These are phyloP conservation scores for Eragrostis nindensis DNA, from an alignment of 176 grass and related monocot genomes.

Conservation along the genomic window DNA sequence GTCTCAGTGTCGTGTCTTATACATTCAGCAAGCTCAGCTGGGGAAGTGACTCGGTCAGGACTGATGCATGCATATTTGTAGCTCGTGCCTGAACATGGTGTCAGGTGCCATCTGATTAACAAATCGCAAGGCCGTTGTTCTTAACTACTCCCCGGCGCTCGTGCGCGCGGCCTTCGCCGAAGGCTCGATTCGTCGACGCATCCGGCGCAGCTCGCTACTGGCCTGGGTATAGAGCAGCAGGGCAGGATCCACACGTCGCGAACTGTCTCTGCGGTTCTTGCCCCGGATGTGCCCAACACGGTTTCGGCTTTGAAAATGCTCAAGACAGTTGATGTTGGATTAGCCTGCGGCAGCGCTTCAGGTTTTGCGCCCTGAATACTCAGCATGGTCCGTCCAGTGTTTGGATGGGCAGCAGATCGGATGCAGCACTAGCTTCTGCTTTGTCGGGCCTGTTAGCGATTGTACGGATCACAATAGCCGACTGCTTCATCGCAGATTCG, in stretches of 20 bases:
- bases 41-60: not conserved
- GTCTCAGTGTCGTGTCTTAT: no score
- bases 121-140: not conserved
- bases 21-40: not conserved
- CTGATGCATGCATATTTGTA: not conserved
- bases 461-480: not conserved
- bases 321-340: not conserved
- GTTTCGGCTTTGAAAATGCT: not conserved
- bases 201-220: not conserved
- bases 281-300: conserved; percentile 2
- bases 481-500: not conserved
- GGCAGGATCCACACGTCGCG: conserved; percentile 37
- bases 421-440: not conserved
- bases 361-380: not conserved
- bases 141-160: not conserved
- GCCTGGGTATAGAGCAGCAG: not conserved
- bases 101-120: conserved; percentile 17
- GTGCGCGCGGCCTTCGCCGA: conserved; percentile 28
- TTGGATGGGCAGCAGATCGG: not conserved
- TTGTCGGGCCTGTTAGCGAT: not conserved
- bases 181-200: not conserved
- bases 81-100: conserved; percentile 22
- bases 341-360: not conserved
- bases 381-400: not conserved
- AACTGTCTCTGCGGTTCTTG: conserved; percentile 15